A percentile compares a stretch with the other conserved stretches of the same genome.
These are phyloP conservation scores for Lodderomyces pseudojiufengensis DNA, from an alignment of 1,139 yeast genomes.

Conservation along the genomic window DNA sequence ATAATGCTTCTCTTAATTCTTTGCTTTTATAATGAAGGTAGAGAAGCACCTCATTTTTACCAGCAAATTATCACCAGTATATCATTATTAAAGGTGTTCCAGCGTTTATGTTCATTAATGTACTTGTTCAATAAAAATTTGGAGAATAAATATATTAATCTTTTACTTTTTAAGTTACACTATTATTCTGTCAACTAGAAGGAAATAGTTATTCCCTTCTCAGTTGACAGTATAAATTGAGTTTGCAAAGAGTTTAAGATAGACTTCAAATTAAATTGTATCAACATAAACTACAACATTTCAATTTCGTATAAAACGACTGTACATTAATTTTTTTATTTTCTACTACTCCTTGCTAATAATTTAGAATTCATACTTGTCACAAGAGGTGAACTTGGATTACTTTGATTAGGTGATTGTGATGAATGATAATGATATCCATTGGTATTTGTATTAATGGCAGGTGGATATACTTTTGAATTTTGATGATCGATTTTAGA, in stretches of 20 bases:
- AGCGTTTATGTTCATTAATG: too few relatives aligned
- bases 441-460: conserved; percentile 6
- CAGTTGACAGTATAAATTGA: neutral
- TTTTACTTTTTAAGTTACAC: neutral
- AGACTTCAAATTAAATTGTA: too few relatives aligned
- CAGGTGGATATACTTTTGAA: neutral
- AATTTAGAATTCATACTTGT: conserved; percentile 43
- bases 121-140: too few relatives aligned
- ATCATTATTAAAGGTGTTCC: too few relatives aligned
- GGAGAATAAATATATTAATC: too few relatives aligned
- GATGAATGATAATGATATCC: neutral
- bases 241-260: neutral
- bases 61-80: too few relatives aligned
- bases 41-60: too few relatives aligned
- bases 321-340: conserved; percentile 19
- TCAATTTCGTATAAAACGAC: too few relatives aligned
- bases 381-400: conserved; percentile 18
- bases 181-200: conserved; percentile 2
- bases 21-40: too few relatives aligned
- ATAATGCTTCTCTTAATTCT: too few relatives aligned
- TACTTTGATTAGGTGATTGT: neutral
- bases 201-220: neutral
- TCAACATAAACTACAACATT: neutral
- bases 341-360: conserved; percentile 41
- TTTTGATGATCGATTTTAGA: conserved; percentile 7